phyloP scores from a whole-genome alignment of 257 asterid genomes.

The Rehmannia glutinosa region DNA sequence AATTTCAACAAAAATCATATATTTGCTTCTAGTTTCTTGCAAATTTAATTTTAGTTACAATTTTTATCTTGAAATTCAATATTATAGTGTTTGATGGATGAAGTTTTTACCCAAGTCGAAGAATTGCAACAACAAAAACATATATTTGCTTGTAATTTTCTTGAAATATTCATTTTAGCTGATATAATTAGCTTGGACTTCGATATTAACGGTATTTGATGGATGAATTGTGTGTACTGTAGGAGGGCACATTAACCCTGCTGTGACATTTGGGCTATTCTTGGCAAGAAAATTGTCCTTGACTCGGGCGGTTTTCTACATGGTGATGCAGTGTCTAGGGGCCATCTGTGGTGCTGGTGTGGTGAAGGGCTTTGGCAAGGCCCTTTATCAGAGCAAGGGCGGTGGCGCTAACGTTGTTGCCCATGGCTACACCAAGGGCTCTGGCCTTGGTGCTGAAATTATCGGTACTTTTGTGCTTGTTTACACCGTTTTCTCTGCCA shows the following conservation, averaged over 20 bases:
- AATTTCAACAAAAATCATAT: no score
- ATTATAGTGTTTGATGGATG: no score
- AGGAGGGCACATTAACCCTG: conserved; percentile 60
- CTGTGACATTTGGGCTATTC: conserved; percentile 51
- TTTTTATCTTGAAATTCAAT: no score
- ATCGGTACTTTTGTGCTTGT: conserved; percentile 49
- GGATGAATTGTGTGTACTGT: background rate
- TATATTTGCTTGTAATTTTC: no score
- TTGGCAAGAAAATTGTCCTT: conserved; percentile 44
- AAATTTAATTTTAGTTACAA: no score
- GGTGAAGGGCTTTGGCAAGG: conserved; percentile 54
- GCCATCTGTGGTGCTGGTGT: conserved; percentile 62
- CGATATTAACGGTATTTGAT: background rate
- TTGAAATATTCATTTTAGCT: no score
- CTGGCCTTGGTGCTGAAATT: conserved; percentile 52
- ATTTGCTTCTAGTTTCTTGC: no score
- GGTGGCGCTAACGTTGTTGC: conserved; percentile 51
- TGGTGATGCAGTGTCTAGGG: conserved; percentile 50
- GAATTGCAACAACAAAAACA: no score
- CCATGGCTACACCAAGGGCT: conserved; percentile 57
- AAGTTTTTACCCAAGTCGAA: no score
- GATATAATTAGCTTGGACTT: no score
- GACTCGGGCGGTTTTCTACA: conserved; percentile 46
- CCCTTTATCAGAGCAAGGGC: conserved; percentile 43
- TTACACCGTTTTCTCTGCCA: conserved; percentile 61